Percentiles rank a stretch among this genome's conserved stretches.
Evolutionary conservation across 495 filamentous ascomycete species (phyloP).

Genomic region (Parathielavia hyrcaniae): DNA sequence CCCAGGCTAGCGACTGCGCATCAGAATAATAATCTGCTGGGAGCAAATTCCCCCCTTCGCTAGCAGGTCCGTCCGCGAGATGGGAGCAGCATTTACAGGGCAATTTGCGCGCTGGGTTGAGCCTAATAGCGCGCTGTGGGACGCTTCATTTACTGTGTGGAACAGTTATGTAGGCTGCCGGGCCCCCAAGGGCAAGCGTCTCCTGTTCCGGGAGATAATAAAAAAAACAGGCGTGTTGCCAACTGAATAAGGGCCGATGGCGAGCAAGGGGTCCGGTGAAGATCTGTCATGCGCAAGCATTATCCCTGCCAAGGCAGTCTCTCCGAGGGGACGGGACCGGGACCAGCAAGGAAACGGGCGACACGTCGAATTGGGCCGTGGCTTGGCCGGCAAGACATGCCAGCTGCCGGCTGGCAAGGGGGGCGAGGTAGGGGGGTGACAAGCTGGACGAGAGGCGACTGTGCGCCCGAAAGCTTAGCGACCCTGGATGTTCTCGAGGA

Average conservation of each 20-base stretch:
- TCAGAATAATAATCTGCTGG: conserved; percentile 19
- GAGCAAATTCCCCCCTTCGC: conserved; percentile 17
- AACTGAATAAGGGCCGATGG: conserved; percentile 17
- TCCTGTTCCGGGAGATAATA: conserved; percentile 9
- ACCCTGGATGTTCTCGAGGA: neutral
- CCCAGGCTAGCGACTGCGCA: conserved; percentile 13
- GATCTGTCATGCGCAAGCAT: conserved; percentile 22
- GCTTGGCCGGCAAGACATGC: conserved; percentile 16
- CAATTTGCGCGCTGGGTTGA: conserved; percentile 17
- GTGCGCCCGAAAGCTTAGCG: neutral
- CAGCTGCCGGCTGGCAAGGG: conserved; percentile 14
- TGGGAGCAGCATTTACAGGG: neutral
- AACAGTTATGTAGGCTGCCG: conserved; percentile 10
- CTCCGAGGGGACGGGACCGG: conserved; percentile 27
- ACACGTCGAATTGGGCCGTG: conserved; percentile 19
- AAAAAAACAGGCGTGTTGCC: conserved; percentile 10
- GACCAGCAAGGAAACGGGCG: conserved; percentile 17
- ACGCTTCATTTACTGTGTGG: conserved; percentile 16
- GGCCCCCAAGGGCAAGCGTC: conserved; percentile 4
- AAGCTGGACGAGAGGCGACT: neutral
- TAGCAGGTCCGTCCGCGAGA: neutral
- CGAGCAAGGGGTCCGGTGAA: conserved; percentile 22
- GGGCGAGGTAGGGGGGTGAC: neutral
- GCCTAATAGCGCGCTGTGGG: conserved; percentile 20
- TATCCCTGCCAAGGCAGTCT: conserved; percentile 20